phyloP scores from a whole-genome alignment of 805 yeast species.

The Debaryomyces maramus region DNA sequence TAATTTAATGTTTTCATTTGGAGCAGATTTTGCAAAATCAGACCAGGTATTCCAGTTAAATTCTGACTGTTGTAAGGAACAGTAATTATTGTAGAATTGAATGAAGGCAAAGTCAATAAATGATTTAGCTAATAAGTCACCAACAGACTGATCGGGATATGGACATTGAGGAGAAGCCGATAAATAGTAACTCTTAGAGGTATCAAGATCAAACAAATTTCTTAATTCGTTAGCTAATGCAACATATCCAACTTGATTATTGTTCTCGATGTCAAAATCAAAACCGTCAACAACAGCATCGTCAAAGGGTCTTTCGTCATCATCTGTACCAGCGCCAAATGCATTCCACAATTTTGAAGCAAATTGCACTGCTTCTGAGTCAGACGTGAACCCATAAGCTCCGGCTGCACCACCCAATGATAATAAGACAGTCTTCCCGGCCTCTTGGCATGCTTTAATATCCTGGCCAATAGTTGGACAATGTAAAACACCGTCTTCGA shows the following conservation, averaged over 20 bases:
- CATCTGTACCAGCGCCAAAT: slow-evolving; percentile 30
- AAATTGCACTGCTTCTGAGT: slow-evolving; percentile 54
- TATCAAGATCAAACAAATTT: slow-evolving; percentile 14
- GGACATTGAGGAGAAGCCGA: slow-evolving; percentile 94
- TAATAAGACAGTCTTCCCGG: slow-evolving; percentile 71
- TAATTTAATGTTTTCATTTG: slow-evolving; percentile 67
- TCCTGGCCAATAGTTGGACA: slow-evolving; percentile 49
- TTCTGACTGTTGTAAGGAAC: slow-evolving; percentile 44
- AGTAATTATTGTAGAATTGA: slow-evolving; percentile 87
- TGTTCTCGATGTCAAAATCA: slow-evolving; percentile 32
- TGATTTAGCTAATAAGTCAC: slow-evolving; percentile 42
- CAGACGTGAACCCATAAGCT: slow-evolving; percentile 50
- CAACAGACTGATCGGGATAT: slow-evolving; percentile 64
- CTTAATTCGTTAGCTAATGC: slow-evolving; percentile 31
- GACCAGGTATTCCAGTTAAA: slow-evolving; percentile 77
- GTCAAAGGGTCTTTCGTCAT: slow-evolving; percentile 23
- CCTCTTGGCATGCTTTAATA: slow-evolving; percentile 67
- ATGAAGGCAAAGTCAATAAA: slow-evolving; percentile 78
- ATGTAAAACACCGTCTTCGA: slow-evolving; percentile 40
- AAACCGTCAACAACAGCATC: slow-evolving; percentile 33
- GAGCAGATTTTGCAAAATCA: slow-evolving; percentile 52
- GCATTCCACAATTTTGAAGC: slow-evolving; percentile 41
- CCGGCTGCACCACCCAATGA: slow-evolving; percentile 55
- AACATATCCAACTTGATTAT: slow-evolving; percentile 19
- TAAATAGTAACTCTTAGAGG: slow-evolving; percentile 62